Evolutionary conservation across 1,284 basidiomycete genomes (phyloP), one percentile per base, ranked within the genome.

Genomic region (Porogramme epimiltina): DNA sequence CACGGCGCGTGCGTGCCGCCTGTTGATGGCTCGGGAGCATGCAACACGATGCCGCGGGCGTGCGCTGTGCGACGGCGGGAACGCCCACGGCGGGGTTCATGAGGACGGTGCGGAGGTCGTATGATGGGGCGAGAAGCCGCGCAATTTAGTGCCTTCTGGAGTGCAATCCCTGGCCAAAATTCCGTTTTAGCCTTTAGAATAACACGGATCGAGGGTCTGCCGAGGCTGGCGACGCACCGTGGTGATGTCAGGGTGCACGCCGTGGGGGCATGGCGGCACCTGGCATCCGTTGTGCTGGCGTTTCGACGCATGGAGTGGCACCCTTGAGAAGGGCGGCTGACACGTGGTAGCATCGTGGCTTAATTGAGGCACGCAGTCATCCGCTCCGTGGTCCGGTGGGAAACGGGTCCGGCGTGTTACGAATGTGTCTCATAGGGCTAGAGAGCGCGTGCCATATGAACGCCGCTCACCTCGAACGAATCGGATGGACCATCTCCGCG

Each of bases 1-100:
- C 51, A 46, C 16, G 31, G 15, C 20, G 46, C 42, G 51, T 52
- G 51, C 42, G 31, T 40, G 43, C 46, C 51, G 45, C 46, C 51
- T 48, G 51, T 19, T 52, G 51, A 52, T 52, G 51, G 42, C 34
- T 23, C 18, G 45, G 37, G 42, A 16, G 43, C 34, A 45, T 31
- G 46, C 28, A 34, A 15, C 28, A 16, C 51, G 38, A 34, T 45
- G 37, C 46, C 34, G 25, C 16, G 36, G 23, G 42, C 31, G 42
- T 18, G 45, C 33, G 18, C n/a, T n/a, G n/a, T n/a, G 41, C 22
- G 40, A 22, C 24, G 31, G 33, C 37, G 36, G 36, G 42, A 52
- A 46, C 46, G 46, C 42, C 20, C 40, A 45, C 34, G 38, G 42
- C 28, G 46, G 42, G 37, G 8, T 37, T 13, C 34, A 37, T 16